Evolutionary conservation across 331 rosid species (phyloP).

Genomic region (Malus hybrid): DNA sequence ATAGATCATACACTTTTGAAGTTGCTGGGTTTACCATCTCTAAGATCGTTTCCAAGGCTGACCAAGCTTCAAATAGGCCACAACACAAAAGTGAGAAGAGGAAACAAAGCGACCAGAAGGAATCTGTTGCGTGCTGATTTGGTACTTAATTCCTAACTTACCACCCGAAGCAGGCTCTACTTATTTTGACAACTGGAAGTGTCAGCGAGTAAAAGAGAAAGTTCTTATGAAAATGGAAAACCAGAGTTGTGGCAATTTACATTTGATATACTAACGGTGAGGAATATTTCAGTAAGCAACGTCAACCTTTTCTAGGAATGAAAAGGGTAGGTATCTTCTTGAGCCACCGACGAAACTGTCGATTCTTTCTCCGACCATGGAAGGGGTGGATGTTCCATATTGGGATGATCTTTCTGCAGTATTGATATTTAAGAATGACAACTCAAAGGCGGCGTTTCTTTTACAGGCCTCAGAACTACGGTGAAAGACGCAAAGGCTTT

Average conservation of each 20-base stretch:
- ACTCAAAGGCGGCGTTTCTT: no score
- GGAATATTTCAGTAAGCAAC: background rate
- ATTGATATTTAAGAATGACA: no score
- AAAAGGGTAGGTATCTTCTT: no score
- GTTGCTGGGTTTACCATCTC: constrained; percentile 76
- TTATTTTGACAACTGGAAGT: background rate
- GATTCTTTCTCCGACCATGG: no score
- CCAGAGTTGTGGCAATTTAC: background rate
- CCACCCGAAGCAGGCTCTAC: constrained; percentile 1
- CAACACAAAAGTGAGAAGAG: constrained; percentile 29
- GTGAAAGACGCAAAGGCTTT: no score
- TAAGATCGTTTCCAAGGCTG: constrained; percentile 80
- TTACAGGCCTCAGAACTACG: no score
- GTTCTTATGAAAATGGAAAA: background rate
- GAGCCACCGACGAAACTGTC: no score
- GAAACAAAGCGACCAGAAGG: constrained; percentile 25
- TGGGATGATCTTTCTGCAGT: no score
- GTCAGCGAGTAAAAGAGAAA: background rate
- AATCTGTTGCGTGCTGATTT: constrained; percentile 10
- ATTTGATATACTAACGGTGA: background rate
- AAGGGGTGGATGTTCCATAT: no score
- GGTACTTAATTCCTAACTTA: constrained; percentile 2
- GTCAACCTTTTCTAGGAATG: no score
- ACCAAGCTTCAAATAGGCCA: constrained; percentile 46
- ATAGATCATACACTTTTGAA: constrained; percentile 59